Evolutionary conservation across 495 filamentous ascomycete genomes (phyloP), one percentile per base, ranked within the genome.

Genomic region (Talaromyces thailandensis): DNA sequence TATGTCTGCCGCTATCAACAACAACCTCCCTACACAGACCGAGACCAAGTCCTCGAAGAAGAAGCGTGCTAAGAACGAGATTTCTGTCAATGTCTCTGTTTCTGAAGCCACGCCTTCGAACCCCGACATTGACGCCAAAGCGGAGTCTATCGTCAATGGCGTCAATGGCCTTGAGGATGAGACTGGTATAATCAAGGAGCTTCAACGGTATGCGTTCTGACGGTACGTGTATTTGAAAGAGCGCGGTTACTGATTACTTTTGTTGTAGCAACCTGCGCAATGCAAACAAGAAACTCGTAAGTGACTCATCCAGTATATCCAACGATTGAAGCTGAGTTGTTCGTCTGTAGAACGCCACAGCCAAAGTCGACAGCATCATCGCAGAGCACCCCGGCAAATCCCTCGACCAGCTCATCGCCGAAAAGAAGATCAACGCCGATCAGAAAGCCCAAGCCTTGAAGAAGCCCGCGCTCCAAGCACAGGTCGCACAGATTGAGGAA

Each of bases 371-470:
- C 64, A 66, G 80, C 52, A 84, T 95, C 61, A 74, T 96, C 69
- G 86, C 84, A 43, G 89, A 92, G 70, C 87, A 96, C 76, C 82
- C 84, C 29, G 84, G 73, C 67, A 86, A 87, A 72, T 82, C 84
- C 2, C 85, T 97, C 53, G 93, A 97, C 60, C 85, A 94, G n/a
- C 84, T 97, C 29, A 87, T 97, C 14, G 74, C 80, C 8, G 71
- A 82, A 59, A 90, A 88, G 76, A 89, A 93, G 72, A 93, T 99
- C 81, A 99, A 98, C 71, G 65, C 75, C 66, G 95, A 99, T 74
- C 92, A 98, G 73, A 95, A 92, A 73, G 86, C 88, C 7, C 89
- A 96, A 75, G 84, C 86, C 25, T 75, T 88, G 64, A 96, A 95
- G 83, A 98, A 96, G 70, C 93, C 94, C n/a, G 73, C 81, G 16